These are phyloP conservation scores for Didymella pinodella DNA, from an alignment of 2,329 filamentous ascomycete genomes.

Conservation along the genomic window DNA sequence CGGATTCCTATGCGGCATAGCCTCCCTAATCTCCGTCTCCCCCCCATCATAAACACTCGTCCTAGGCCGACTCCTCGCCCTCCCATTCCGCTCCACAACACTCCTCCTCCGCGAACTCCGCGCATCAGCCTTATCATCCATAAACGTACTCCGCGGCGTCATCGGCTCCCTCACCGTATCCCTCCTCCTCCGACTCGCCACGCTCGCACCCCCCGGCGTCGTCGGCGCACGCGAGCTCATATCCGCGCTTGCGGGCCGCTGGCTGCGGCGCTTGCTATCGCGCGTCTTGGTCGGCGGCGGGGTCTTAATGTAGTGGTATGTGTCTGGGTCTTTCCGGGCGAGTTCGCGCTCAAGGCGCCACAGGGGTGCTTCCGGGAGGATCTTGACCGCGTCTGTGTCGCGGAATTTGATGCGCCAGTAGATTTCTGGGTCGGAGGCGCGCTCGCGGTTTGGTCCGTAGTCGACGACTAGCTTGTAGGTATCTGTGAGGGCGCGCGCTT, in stretches of 20 bases:
- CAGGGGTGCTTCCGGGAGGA: conserved; percentile 56
- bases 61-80: conserved; percentile 30
- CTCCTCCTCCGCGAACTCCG: conserved; percentile 13
- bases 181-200: conserved; percentile 21
- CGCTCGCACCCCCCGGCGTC: conserved; percentile 16
- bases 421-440: conserved; percentile 50
- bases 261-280: conserved; percentile 24
- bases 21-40: conserved; percentile 43
- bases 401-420: conserved; percentile 54
- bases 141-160: conserved; percentile 33
- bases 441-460: conserved; percentile 40
- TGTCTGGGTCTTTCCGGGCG: conserved; percentile 52
- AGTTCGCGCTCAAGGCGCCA: conserved; percentile 56
- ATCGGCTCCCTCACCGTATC: conserved; percentile 39
- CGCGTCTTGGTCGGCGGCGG: conserved; percentile 43
- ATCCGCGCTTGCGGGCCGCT: conserved; percentile 29
- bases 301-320: conserved; percentile 51
- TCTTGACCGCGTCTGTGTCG: conserved; percentile 48
- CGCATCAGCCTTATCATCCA: conserved; percentile 23
- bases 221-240: conserved; percentile 15
- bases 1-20: conserved; percentile 45
- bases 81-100: conserved; percentile 21
- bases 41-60: conserved; percentile 41
- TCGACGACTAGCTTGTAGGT: conserved; percentile 60
- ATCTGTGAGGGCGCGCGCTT: conserved; percentile 54